These are phyloP conservation scores for Bjerkandera adusta DNA, from an alignment of 1,284 basidiomycete species.

Conservation along the genomic window DNA sequence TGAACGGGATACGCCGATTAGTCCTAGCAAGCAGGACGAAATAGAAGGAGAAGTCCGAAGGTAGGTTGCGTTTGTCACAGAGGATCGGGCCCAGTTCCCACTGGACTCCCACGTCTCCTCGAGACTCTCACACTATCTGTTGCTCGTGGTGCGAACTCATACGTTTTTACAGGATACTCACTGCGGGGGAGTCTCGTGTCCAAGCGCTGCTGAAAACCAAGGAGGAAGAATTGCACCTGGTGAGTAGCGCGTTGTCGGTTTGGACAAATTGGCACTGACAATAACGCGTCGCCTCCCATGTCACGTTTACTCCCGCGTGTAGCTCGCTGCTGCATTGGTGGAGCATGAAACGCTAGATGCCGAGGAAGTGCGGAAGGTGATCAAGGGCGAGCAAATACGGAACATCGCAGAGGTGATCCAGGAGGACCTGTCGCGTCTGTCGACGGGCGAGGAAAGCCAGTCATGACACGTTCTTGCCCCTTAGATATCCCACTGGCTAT, in stretches of 20 bases:
- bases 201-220: slow-evolving; percentile 66
- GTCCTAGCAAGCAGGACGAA: slow-evolving; percentile 72
- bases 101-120: neutral
- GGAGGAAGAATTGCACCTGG: slow-evolving; percentile 79
- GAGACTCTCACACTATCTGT: slow-evolving; percentile 3
- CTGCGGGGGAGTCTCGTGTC: slow-evolving; percentile 72
- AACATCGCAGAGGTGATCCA: slow-evolving; percentile 61
- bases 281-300: neutral
- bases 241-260: slow-evolving; percentile 35
- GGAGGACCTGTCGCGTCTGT: slow-evolving; percentile 45
- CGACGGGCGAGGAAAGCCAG: too few relatives aligned
- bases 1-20: slow-evolving; percentile 67
- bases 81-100: slow-evolving; percentile 1
- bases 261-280: neutral
- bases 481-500: too few relatives aligned
- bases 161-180: slow-evolving; percentile 59
- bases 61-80: slow-evolving; percentile 44
- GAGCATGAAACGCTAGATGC: slow-evolving; percentile 92
- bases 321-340: slow-evolving; percentile 87
- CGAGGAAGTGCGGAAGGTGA: slow-evolving; percentile 84
- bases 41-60: slow-evolving; percentile 82
- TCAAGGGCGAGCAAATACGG: slow-evolving; percentile 77
- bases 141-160: slow-evolving; percentile 13
- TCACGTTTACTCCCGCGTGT: neutral
- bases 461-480: too few relatives aligned